A percentile compares a stretch with the other conserved stretches of the same genome.
Evolutionary conservation across 208 protist species (phyloP).

Genomic region (Acanthamoeba sp.): DNA sequence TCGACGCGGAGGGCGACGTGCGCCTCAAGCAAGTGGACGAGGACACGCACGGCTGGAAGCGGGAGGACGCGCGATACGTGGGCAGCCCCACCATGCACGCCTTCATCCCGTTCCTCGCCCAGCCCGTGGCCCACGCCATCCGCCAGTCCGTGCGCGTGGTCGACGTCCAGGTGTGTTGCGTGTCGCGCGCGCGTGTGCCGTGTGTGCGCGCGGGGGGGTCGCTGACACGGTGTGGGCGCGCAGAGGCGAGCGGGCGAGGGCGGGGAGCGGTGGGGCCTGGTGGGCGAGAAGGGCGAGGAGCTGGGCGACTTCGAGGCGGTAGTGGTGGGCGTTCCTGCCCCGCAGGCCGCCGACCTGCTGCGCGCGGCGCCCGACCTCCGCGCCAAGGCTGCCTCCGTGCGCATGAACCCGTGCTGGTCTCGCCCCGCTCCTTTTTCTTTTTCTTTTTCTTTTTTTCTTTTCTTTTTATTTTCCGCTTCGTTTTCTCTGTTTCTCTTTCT

Average conservation of each 20-base stretch:
- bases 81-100: background rate
- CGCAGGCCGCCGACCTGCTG: background rate
- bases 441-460: background rate
- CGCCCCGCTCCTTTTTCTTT: background rate
- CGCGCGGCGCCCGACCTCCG: background rate
- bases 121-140: conserved; percentile 11
- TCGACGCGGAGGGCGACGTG: conserved; percentile 15
- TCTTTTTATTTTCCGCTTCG: background rate
- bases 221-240: no score
- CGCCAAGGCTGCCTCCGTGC: background rate
- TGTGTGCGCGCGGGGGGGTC: no score
- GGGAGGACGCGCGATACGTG: background rate
- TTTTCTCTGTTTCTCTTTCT: background rate
- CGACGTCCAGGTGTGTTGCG: background rate
- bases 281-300: background rate
- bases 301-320: conserved; percentile 29
- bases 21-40: background rate
- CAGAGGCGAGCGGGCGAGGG: background rate
- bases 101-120: conserved; percentile 13
- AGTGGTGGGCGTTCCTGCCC: background rate
- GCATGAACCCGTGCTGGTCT: background rate
- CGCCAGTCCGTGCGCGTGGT: background rate
- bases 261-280: background rate
- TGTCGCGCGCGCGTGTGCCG: background rate
- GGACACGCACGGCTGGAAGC: background rate